Percentiles rank a stretch among this genome's conserved stretches.
Conservation (phyloP, 2,329 filamentous ascomycete genomes). For the Diplodia scrobiculata region DNA sequence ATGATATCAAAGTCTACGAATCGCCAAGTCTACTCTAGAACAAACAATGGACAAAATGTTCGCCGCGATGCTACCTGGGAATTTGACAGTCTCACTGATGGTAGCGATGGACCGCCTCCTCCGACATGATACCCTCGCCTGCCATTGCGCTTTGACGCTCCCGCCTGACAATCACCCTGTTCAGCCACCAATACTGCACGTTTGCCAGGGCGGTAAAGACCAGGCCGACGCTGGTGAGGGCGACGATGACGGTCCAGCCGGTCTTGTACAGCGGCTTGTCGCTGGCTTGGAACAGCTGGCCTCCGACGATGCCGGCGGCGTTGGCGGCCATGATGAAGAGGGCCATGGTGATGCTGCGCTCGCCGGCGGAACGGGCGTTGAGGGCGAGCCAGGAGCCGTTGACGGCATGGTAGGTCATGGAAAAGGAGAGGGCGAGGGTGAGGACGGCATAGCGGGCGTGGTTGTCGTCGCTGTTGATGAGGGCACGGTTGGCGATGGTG, state of each 20-base stretch:
- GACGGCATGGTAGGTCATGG: constrained; percentile 30
- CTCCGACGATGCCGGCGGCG: constrained; percentile 32
- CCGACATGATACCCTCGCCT: background rate
- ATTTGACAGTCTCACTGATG: background rate
- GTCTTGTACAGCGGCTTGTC: constrained; percentile 31
- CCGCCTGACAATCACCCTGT: constrained; percentile 20
- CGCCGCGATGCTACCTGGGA: too few relatives aligned
- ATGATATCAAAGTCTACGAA: too few relatives aligned
- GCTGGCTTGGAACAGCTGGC: constrained; percentile 32
- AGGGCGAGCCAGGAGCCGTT: constrained; percentile 34
- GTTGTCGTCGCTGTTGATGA: constrained; percentile 2
- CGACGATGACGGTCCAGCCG: constrained; percentile 32
- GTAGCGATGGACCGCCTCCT: background rate
- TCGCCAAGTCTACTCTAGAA: too few relatives aligned
- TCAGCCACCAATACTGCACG: constrained; percentile 32
- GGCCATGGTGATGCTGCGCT: constrained; percentile 33
- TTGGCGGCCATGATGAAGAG: constrained; percentile 35
- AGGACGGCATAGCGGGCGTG: constrained; percentile 29
- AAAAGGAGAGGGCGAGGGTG: constrained; percentile 26
- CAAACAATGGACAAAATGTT: too few relatives aligned
- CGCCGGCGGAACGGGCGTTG: constrained; percentile 32
- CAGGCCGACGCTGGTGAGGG: constrained; percentile 26
- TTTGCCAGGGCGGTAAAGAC: constrained; percentile 28
- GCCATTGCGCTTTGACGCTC: constrained; percentile 7
- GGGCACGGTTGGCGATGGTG: constrained; percentile 26